Percentiles rank a stretch among this genome's conserved stretches.
Evolutionary conservation across 2,329 filamentous ascomycete species (phyloP).

Genomic region (Colletotrichum tanaceti): DNA sequence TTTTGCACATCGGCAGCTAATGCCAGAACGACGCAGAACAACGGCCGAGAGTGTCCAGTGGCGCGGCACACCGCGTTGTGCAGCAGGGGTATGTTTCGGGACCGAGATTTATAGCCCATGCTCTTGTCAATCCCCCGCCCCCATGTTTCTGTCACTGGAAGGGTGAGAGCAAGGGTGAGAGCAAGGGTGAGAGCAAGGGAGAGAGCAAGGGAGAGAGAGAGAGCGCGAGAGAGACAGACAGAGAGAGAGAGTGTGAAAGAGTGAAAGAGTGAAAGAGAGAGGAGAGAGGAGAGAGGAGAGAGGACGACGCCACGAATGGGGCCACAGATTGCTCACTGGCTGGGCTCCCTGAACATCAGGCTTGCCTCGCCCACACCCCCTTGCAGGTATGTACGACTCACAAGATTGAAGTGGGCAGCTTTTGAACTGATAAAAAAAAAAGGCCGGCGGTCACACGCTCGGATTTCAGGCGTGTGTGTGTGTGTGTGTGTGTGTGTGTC

Average conservation of each 20-base stretch:
- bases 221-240: too few species aligned
- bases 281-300: too few species aligned
- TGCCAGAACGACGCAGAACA: neutral
- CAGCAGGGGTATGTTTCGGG: neutral
- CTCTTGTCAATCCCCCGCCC: neutral
- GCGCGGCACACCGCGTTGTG: neutral
- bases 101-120: too few species aligned
- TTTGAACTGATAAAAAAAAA: constrained; percentile 16
- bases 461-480: neutral
- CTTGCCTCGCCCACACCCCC: neutral
- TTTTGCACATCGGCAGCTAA: too few species aligned
- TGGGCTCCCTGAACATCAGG: neutral
- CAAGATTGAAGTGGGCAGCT: too few species aligned
- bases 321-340: neutral
- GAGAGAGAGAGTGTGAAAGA: too few species aligned
- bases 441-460: constrained; percentile 1
- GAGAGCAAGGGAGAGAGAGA: too few species aligned
- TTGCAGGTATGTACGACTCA: too few species aligned
- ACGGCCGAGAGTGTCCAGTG: neutral
- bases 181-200: too few species aligned
- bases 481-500: too few species aligned
- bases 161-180: too few species aligned
- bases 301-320: neutral
- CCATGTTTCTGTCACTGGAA: neutral
- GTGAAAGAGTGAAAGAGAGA: too few species aligned